These are phyloP conservation scores for Suillus occidentalis DNA, from an alignment of 768 basidiomycete genomes.

Conservation along the genomic window DNA sequence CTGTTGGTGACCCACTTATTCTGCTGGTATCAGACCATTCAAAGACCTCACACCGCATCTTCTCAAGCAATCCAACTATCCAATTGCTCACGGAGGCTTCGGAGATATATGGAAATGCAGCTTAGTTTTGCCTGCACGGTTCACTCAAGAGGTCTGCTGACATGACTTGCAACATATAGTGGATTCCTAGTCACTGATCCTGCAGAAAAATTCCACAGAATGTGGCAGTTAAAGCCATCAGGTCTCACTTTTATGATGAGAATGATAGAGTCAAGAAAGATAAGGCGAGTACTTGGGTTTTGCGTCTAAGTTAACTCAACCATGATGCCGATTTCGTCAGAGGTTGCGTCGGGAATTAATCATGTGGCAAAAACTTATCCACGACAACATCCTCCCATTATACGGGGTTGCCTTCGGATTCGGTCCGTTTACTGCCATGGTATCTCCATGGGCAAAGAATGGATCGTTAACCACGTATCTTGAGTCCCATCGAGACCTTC, in stretches of 20 bases:
- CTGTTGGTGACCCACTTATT: not conserved
- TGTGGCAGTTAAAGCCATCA: slow-evolving; percentile 10
- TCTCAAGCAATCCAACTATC: not conserved
- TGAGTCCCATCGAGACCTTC: slow-evolving; percentile 8
- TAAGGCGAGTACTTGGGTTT: not conserved
- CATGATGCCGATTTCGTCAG: slow-evolving; percentile 4
- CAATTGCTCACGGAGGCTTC: slow-evolving; percentile 8
- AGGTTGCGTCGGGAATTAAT: slow-evolving; percentile 21
- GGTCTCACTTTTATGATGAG: slow-evolving; percentile 3
- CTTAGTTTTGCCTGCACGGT: not conserved
- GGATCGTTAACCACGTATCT: slow-evolving; percentile 19
- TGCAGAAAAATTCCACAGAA: not conserved
- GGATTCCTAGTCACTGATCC: not conserved
- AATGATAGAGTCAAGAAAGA: slow-evolving; percentile 6
- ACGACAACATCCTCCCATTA: slow-evolving; percentile 23
- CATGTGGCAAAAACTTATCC: slow-evolving; percentile 21
- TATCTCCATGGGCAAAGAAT: slow-evolving; percentile 25
- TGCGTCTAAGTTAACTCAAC: not conserved
- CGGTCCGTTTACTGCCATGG: slow-evolving; percentile 23
- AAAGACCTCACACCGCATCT: slow-evolving; percentile 6
- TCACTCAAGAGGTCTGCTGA: not conserved
- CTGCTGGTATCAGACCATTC: not conserved
- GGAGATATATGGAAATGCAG: slow-evolving; percentile 11
- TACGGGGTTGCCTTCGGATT: slow-evolving; percentile 21
- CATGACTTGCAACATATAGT: not conserved